A percentile compares a stretch with the other conserved stretches of the same genome.
Evolutionary conservation across 2,329 filamentous ascomycete genomes (phyloP).

Genomic region (Penicillium paneum): DNA sequence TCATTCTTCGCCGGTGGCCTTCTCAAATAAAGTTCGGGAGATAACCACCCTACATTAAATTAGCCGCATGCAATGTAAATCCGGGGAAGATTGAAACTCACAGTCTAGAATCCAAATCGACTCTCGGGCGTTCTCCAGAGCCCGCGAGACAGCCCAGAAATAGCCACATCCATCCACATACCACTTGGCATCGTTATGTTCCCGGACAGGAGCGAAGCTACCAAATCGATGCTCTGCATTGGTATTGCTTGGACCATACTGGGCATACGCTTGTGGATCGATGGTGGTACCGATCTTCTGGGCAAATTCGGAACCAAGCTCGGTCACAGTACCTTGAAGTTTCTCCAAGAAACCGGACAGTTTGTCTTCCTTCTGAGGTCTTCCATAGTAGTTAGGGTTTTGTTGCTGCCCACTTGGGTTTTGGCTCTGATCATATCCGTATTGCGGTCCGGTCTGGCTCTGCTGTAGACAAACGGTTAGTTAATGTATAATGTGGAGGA

Average conservation of each 20-base stretch:
- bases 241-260: constrained; percentile 40
- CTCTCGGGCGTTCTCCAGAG: constrained; percentile 71
- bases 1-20: constrained; percentile 78
- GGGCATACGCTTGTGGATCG: constrained; percentile 48
- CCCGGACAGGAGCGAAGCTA: constrained; percentile 69
- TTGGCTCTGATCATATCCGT: constrained; percentile 26
- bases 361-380: constrained; percentile 36
- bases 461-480: constrained; percentile 13
- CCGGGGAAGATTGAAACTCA: constrained; percentile 22
- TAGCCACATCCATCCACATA: constrained; percentile 81
- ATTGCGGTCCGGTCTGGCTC: constrained; percentile 19
- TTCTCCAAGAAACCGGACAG: constrained; percentile 53
- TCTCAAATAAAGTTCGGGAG: constrained; percentile 79
- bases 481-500: background rate
- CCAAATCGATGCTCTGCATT: constrained; percentile 51
- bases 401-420: constrained; percentile 23
- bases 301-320: constrained; percentile 51
- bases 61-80: constrained; percentile 5
- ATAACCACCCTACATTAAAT: constrained; percentile 64
- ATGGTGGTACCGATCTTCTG: constrained; percentile 48
- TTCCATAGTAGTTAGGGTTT: constrained; percentile 28
- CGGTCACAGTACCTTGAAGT: constrained; percentile 52
- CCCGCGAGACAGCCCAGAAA: constrained; percentile 79
- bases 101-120: constrained; percentile 84
- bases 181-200: constrained; percentile 76